Percentiles rank a stretch among this genome's conserved stretches.
Conservation (phyloP, 2,329 filamentous ascomycete genomes). For the Penicillium glabrum region DNA sequence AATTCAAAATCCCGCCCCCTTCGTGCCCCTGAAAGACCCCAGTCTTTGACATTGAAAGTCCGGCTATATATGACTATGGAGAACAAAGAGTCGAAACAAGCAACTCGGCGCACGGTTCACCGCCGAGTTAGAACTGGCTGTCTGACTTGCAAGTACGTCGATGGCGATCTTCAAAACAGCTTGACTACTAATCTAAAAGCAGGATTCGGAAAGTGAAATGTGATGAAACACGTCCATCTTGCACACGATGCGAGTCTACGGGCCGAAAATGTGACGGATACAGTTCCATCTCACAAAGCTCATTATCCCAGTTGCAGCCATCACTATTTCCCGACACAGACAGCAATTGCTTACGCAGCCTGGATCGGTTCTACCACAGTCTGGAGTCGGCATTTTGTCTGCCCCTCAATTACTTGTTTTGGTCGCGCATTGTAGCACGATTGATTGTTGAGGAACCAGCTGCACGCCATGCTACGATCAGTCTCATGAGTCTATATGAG, state of each 20-base stretch:
- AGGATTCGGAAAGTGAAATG: constrained; percentile 7
- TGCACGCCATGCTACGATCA: constrained; percentile 1
- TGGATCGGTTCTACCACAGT: constrained; percentile 2
- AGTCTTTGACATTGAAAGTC: not conserved
- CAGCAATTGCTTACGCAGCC: not conserved
- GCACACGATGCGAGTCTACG: constrained; percentile 4
- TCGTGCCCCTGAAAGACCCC: not conserved
- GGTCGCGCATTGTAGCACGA: constrained; percentile 1
- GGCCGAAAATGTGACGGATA: constrained; percentile 10
- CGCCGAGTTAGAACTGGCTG: not conserved
- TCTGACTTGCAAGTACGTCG: not conserved
- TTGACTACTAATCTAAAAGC: not conserved
- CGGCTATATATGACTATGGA: not conserved
- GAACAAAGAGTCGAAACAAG: not conserved
- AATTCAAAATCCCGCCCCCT: not conserved
- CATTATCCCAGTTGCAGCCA: not conserved
- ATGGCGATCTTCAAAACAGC: not conserved
- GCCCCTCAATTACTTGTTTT: constrained; percentile 3
- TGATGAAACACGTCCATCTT: constrained; percentile 5
- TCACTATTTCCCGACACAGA: not conserved
- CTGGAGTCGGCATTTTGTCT: not conserved
- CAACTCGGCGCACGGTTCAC: not conserved
- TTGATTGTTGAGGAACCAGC: constrained; percentile 2
- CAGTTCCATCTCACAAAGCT: not conserved
- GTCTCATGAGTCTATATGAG: not conserved